These are phyloP conservation scores for Leishmania aethiopica DNA, from an alignment of 208 protist species.

Conservation along the genomic window DNA sequence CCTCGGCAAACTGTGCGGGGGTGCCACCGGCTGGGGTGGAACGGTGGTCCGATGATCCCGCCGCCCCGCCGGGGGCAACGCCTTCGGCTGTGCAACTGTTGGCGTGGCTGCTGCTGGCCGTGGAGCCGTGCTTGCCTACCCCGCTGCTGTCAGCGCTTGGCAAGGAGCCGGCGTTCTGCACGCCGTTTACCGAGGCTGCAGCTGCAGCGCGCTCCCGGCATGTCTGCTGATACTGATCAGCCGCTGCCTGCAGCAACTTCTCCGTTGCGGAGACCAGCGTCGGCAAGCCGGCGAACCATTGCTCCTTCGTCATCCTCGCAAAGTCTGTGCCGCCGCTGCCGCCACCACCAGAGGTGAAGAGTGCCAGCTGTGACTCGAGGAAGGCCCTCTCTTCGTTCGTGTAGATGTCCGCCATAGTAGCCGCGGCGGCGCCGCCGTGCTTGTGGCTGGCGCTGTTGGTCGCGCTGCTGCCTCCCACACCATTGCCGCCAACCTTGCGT, in stretches of 20 bases:
- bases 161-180: neutral
- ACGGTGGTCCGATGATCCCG: neutral
- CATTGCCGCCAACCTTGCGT: conserved; percentile 12
- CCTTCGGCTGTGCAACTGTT: conserved; percentile 5
- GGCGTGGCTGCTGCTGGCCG: neutral
- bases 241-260: conserved; percentile 36
- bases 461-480: neutral
- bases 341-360: conserved; percentile 16
- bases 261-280: conserved; percentile 28
- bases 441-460: conserved; percentile 6
- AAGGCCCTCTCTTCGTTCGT: conserved; percentile 31
- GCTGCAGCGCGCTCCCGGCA: conserved; percentile 18
- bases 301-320: conserved; percentile 25
- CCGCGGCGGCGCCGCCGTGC: neutral
- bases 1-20: conserved; percentile 62
- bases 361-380: conserved; percentile 19
- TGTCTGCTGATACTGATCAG: conserved; percentile 39
- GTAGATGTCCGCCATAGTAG: conserved; percentile 16
- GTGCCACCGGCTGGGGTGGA: conserved; percentile 40
- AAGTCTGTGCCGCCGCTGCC: conserved; percentile 5
- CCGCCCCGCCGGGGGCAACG: neutral
- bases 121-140: neutral
- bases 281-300: conserved; percentile 25
- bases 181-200: neutral
- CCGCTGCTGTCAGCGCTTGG: neutral